Evolutionary conservation across 1,284 basidiomycete genomes (phyloP).

Genomic region (Taiwanofungus camphoratus): DNA sequence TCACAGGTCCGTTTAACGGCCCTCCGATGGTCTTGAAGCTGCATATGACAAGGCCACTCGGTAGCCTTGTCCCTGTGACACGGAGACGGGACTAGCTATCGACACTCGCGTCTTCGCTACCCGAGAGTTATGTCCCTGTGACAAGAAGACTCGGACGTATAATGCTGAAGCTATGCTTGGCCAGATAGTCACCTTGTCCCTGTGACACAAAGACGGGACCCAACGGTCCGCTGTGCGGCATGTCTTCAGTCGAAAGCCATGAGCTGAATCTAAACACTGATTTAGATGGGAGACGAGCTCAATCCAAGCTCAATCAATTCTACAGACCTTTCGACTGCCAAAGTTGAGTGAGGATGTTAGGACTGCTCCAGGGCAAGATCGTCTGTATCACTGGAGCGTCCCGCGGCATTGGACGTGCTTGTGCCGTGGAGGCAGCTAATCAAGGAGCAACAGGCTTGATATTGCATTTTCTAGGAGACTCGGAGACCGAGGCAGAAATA

Average conservation of each 20-base stretch:
- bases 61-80: slow-evolving; percentile 23
- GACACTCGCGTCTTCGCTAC: too few species aligned
- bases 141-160: too few species aligned
- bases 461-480: slow-evolving; percentile 67
- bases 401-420: slow-evolving; percentile 78
- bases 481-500: slow-evolving; percentile 49
- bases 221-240: too few species aligned
- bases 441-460: slow-evolving; percentile 67
- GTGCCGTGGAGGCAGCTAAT: slow-evolving; percentile 56
- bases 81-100: slow-evolving; percentile 15
- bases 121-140: too few species aligned
- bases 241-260: too few species aligned
- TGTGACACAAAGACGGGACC: too few species aligned
- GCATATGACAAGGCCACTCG: slow-evolving; percentile 8
- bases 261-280: too few species aligned
- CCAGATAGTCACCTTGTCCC: too few species aligned
- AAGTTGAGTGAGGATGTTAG: slow-evolving; percentile 10
- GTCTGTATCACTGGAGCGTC: slow-evolving; percentile 74
- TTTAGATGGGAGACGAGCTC: too few species aligned
- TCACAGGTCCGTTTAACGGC: slow-evolving; percentile 7
- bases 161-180: too few species aligned
- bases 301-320: too few species aligned
- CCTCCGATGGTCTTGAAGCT: background rate
- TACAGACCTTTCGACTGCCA: too few species aligned
- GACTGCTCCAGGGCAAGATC: slow-evolving; percentile 53